phyloP scores from a whole-genome alignment of 129 eudicot genomes.

The Kitagawia praeruptora region DNA sequence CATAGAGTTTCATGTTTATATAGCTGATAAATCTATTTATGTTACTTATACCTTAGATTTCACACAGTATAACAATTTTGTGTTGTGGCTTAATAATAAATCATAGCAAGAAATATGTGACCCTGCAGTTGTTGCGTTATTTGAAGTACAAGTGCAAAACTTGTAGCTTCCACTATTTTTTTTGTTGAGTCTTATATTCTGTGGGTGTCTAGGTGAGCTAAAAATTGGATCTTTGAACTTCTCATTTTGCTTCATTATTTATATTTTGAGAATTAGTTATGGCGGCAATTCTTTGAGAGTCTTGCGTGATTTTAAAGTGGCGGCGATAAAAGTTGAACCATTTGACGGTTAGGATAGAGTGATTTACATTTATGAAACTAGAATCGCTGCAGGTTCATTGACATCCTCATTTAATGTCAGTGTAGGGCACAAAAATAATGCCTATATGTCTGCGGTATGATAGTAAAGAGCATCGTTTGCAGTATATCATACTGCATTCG shows the following conservation, averaged over 20 bases:
- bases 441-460: neutral
- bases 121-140: neutral
- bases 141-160: neutral
- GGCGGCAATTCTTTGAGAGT: neutral
- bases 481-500: neutral
- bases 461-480: neutral
- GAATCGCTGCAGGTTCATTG: neutral
- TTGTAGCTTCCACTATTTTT: neutral
- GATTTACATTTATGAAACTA: neutral
- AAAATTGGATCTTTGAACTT: conserved; percentile 14
- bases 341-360: neutral
- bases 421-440: neutral
- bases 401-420: neutral
- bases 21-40: neutral
- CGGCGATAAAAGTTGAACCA: neutral
- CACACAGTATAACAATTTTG: neutral
- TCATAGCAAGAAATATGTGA: neutral
- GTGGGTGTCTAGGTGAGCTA: conserved; percentile 5
- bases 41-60: neutral
- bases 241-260: neutral
- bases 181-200: neutral
- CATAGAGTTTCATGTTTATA: neutral
- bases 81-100: neutral
- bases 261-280: neutral
- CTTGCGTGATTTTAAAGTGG: neutral